phyloP scores from a whole-genome alignment of 495 filamentous ascomycete genomes.

The Cladorrhinum samala region DNA sequence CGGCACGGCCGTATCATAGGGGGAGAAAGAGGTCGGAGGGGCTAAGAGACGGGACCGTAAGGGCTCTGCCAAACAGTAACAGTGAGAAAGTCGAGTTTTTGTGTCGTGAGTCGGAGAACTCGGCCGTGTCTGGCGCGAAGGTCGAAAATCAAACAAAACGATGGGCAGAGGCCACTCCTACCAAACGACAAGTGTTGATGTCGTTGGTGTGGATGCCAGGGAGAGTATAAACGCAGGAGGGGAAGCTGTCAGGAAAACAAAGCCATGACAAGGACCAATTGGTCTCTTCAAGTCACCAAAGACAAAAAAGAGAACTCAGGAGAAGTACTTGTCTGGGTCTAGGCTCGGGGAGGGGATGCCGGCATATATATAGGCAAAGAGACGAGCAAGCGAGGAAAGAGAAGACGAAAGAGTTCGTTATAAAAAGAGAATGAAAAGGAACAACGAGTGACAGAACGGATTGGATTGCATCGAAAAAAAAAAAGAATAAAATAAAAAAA shows the following conservation, averaged over 20 bases:
- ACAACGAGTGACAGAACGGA: conserved; percentile 16
- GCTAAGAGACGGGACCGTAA: neutral
- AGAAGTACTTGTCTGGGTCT: conserved; percentile 29
- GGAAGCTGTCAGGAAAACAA: conserved; percentile 33
- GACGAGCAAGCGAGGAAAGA: conserved; percentile 14
- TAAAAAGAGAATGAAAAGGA: conserved; percentile 3
- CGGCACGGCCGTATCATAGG: conserved; percentile 17
- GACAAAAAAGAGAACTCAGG: conserved; percentile 31
- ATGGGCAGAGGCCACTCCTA: conserved; percentile 28
- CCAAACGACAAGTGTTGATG: conserved; percentile 17
- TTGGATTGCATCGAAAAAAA: conserved; percentile 2
- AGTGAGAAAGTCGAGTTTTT: conserved; percentile 2
- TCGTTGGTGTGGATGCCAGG: conserved; percentile 11
- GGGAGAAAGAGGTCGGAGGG: conserved; percentile 8
- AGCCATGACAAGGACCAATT: conserved; percentile 34
- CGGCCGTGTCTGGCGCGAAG: conserved; percentile 15
- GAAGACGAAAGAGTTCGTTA: conserved; percentile 2
- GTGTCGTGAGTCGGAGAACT: conserved; percentile 16
- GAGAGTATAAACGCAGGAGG: conserved; percentile 20
- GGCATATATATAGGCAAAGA: conserved; percentile 40
- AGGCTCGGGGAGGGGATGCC: conserved; percentile 37
- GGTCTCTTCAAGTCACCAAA: conserved; percentile 29
- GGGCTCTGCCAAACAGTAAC: neutral
- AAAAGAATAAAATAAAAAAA: conserved; percentile 2
- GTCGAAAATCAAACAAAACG: conserved; percentile 19